A percentile compares a stretch with the other conserved stretches of the same genome.
Evolutionary conservation across 1,284 basidiomycete genomes (phyloP).

Genomic region (Chalciporus sp.): DNA sequence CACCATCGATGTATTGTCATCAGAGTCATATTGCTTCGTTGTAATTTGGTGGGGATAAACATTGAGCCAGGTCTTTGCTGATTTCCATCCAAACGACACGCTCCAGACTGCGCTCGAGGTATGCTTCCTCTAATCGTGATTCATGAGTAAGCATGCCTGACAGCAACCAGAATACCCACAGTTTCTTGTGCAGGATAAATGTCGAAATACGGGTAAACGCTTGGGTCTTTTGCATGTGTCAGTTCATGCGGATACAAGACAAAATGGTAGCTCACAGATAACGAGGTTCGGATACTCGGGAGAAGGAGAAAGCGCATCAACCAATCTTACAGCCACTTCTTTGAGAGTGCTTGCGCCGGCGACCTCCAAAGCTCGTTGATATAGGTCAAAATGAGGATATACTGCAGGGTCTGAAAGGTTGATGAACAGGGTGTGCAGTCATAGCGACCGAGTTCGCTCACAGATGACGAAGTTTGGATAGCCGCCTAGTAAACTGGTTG

Average conservation of each 20-base stretch:
- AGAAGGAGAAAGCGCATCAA: constrained; percentile 4
- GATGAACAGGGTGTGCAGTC: not conserved
- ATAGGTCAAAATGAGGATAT: constrained; percentile 35
- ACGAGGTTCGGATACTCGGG: constrained; percentile 37
- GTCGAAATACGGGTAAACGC: constrained; percentile 48
- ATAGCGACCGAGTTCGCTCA: constrained; percentile 12
- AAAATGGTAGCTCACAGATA: constrained; percentile 34
- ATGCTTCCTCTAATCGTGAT: constrained; percentile 10
- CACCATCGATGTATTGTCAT: not conserved
- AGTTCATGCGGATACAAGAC: constrained; percentile 1
- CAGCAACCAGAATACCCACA: constrained; percentile 11
- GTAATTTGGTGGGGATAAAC: constrained; percentile 24
- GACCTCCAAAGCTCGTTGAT: constrained; percentile 21
- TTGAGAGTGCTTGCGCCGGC: not conserved
- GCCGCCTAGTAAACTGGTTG: not conserved
- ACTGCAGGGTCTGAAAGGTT: constrained; percentile 25
- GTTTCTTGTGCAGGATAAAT: constrained; percentile 40
- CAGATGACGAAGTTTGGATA: constrained; percentile 30
- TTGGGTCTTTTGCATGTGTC: constrained; percentile 35
- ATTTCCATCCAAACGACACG: constrained; percentile 24
- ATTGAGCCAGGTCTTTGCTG: constrained; percentile 23
- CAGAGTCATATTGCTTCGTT: not conserved
- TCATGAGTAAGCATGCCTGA: constrained; percentile 4
- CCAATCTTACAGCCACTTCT: constrained; percentile 5
- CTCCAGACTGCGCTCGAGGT: constrained; percentile 12